Evolutionary conservation across 78 protist genomes (phyloP).

Genomic region (Protostelium mycophagum): DNA sequence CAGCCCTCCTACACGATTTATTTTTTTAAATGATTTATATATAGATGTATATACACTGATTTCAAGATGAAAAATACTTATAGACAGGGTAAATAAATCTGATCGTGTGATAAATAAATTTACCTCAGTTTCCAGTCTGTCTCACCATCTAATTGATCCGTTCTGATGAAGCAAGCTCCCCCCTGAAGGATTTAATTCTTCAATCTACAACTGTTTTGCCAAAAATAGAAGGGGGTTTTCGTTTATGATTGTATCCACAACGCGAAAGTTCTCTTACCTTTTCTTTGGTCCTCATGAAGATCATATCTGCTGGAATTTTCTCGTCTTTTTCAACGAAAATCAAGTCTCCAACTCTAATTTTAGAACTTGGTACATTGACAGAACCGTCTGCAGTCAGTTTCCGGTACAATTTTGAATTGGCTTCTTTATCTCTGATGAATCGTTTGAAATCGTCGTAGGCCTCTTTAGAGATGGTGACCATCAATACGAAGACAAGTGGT

Average conservation of each 20-base stretch:
- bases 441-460: constrained; percentile 90
- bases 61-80: no score
- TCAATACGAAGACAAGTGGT: constrained; percentile 89
- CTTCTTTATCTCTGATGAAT: constrained; percentile 75
- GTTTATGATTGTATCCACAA: no score
- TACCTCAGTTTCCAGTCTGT: constrained; percentile 93
- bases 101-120: no score
- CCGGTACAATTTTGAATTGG: constrained; percentile 77
- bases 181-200: no score
- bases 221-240: no score
- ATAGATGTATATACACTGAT: no score
- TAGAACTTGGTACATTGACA: constrained; percentile 32
- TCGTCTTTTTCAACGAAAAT: constrained; percentile 68
- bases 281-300: constrained; percentile 86
- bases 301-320: constrained; percentile 86
- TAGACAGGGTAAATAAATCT: no score
- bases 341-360: constrained; percentile 82
- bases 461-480: constrained; percentile 81
- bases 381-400: constrained; percentile 55
- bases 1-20: constrained; percentile 36
- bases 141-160: constrained; percentile 96
- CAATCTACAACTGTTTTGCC: no score
- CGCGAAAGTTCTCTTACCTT: no score
- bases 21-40: background rate
- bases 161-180: constrained; percentile 87